phyloP scores from a whole-genome alignment of 441 rosid species.

The Gossypium davidsonii region DNA sequence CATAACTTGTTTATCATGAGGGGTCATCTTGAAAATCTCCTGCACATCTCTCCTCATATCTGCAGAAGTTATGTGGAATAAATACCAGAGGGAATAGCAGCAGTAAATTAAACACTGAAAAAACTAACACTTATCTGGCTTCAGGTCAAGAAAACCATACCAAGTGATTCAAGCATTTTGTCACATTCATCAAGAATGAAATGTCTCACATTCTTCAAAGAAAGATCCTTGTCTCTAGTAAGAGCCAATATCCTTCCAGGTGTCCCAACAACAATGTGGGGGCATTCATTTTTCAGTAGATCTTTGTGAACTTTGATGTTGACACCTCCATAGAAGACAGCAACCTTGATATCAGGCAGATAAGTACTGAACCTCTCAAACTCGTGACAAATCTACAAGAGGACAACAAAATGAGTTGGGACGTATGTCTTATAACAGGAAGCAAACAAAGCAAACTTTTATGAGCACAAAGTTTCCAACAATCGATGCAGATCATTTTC shows the following conservation, averaged over 20 bases:
- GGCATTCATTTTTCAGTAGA: constrained; percentile 90
- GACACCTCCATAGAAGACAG: constrained; percentile 95
- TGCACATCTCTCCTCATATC: constrained; percentile 98
- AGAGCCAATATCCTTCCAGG: constrained; percentile 92
- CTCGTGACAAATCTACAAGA: constrained; percentile 82
- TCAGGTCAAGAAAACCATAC: constrained; percentile 25
- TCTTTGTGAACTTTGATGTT: constrained; percentile 85
- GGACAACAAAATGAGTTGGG: not conserved
- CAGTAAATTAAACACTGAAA: not conserved
- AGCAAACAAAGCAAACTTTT: not conserved
- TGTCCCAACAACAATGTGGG: constrained; percentile 96
- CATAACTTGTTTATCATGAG: constrained; percentile 98
- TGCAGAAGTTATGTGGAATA: constrained; percentile 24
- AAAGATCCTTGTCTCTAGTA: constrained; percentile 86
- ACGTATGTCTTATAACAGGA: not conserved
- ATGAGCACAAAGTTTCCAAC: not conserved
- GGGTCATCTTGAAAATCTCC: constrained; percentile 97
- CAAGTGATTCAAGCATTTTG: constrained; percentile 98
- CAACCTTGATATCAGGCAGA: constrained; percentile 80
- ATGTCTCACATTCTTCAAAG: constrained; percentile 97
- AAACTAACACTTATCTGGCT: not conserved
- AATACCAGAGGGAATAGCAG: not conserved
- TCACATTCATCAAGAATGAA: constrained; percentile 98
- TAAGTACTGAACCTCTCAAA: constrained; percentile 94
- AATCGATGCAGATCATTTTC: not conserved